A percentile compares a stretch with the other conserved stretches of the same genome.
phyloP scores from a whole-genome alignment of 805 yeast species.

The Nakazawaea laoshanensis region DNA sequence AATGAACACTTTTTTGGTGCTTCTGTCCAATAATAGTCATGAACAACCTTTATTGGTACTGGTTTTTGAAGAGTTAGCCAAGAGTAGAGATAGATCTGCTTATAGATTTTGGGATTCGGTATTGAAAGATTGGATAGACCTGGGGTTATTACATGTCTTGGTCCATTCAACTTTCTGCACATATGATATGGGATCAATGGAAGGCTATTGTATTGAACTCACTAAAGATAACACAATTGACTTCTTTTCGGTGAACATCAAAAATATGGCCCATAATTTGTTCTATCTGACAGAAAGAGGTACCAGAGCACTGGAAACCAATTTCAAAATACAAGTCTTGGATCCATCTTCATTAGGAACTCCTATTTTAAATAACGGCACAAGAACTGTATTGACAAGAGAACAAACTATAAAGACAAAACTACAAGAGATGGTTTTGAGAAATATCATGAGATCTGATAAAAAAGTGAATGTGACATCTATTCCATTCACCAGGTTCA shows the following conservation, averaged over 20 bases:
- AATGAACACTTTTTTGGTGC: slow-evolving; percentile 1
- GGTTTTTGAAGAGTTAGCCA: slow-evolving; percentile 2
- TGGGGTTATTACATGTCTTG: slow-evolving; percentile 23
- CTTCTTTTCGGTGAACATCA: slow-evolving; percentile 21
- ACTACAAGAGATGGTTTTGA: too few species aligned
- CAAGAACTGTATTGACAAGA: too few species aligned
- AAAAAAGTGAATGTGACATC: too few species aligned
- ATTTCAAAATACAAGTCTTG: slow-evolving; percentile 6
- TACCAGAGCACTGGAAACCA: slow-evolving; percentile 11
- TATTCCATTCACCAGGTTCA: slow-evolving; percentile 7
- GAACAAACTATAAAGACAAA: too few species aligned
- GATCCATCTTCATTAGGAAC: neutral
- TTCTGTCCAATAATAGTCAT: neutral
- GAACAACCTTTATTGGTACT: slow-evolving; percentile 1
- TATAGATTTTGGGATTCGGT: slow-evolving; percentile 26
- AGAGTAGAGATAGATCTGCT: neutral
- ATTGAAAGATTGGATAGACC: slow-evolving; percentile 30
- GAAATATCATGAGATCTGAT: too few species aligned
- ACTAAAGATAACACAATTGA: slow-evolving; percentile 22
- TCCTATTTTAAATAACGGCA: neutral
- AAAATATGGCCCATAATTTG: slow-evolving; percentile 10
- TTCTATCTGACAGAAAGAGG: slow-evolving; percentile 7
- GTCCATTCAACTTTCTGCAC: slow-evolving; percentile 37
- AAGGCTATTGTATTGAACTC: slow-evolving; percentile 32
- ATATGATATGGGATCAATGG: slow-evolving; percentile 15